Percentiles rank a stretch among this genome's conserved stretches.
Evolutionary conservation across 2,329 filamentous ascomycete species (phyloP).

Genomic region (Beauveria bassiana): DNA sequence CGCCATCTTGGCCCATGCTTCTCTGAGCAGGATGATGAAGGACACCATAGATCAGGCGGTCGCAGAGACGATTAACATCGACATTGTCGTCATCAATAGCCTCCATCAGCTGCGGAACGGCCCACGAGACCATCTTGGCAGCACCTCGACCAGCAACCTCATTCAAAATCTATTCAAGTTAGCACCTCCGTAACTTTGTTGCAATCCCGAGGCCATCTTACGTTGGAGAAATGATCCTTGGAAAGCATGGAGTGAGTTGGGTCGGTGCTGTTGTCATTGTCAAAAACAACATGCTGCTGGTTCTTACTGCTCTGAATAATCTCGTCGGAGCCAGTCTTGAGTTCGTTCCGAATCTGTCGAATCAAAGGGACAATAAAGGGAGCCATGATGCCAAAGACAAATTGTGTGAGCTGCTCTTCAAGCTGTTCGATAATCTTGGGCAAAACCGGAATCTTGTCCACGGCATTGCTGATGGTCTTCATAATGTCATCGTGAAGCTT

Average conservation of each 20-base stretch:
- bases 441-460: constrained; percentile 79
- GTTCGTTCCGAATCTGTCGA: constrained; percentile 76
- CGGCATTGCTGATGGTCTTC: constrained; percentile 66
- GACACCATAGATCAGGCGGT: constrained; percentile 72
- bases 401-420: constrained; percentile 79
- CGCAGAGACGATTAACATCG: constrained; percentile 62
- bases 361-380: constrained; percentile 84
- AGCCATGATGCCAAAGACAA: constrained; percentile 86
- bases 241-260: constrained; percentile 84
- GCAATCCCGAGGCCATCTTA: constrained; percentile 24
- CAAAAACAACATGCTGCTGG: constrained; percentile 81
- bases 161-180: constrained; percentile 57
- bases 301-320: constrained; percentile 78
- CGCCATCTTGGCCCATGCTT: constrained; percentile 60
- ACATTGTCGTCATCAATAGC: constrained; percentile 73
- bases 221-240: constrained; percentile 89
- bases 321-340: constrained; percentile 76
- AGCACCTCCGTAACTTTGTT: neutral
- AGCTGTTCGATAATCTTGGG: constrained; percentile 80
- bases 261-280: constrained; percentile 67
- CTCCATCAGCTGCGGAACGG: constrained; percentile 80
- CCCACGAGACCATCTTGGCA: constrained; percentile 72
- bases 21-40: constrained; percentile 84
- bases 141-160: constrained; percentile 80
- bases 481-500: constrained; percentile 87